These are phyloP conservation scores for Fraxinus angustifolia DNA, from an alignment of 305 asterid genomes.

Conservation along the genomic window DNA sequence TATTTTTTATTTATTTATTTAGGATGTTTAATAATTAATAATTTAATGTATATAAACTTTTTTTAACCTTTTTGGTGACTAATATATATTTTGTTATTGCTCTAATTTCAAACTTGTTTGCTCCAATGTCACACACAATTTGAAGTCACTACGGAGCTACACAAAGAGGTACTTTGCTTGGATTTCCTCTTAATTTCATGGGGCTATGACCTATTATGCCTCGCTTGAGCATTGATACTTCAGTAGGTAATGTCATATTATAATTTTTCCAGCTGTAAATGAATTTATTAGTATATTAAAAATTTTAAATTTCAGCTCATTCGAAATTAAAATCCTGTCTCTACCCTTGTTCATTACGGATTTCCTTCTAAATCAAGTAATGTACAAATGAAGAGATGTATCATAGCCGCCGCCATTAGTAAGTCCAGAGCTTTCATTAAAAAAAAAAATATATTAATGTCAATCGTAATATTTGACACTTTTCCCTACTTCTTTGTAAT, in stretches of 20 bases:
- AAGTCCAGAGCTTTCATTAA: neutral
- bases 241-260: neutral
- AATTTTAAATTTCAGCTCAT: neutral
- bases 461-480: neutral
- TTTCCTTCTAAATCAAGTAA: neutral
- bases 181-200: neutral
- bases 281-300: neutral
- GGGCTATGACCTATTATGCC: neutral
- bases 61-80: neutral
- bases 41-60: too few relatives aligned
- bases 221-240: neutral
- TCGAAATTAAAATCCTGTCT: neutral
- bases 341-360: neutral
- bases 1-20: too few relatives aligned
- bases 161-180: neutral
- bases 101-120: neutral
- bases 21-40: neutral
- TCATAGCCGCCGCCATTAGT: neutral
- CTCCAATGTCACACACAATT: neutral
- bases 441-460: neutral
- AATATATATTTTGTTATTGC: neutral
- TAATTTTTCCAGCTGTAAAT: neutral
- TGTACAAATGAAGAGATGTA: neutral
- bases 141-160: neutral
- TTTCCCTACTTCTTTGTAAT: neutral